Evolutionary conservation across 2,329 filamentous ascomycete genomes (phyloP).

Genomic region (Drechslera avenae): DNA sequence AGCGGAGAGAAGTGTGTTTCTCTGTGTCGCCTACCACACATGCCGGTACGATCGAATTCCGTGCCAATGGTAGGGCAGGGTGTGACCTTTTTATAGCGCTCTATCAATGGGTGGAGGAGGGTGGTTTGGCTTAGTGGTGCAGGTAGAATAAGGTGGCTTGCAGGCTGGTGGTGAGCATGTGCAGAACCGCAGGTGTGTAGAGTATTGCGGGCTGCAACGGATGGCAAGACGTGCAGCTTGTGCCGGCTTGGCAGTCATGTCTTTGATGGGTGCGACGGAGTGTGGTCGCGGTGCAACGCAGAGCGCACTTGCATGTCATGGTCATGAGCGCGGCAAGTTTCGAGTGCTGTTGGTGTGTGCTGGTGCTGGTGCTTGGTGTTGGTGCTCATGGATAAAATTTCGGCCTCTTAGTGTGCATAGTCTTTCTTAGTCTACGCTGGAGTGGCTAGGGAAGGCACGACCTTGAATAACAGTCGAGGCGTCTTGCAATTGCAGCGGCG

Average conservation of each 20-base stretch:
- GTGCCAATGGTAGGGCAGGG: conserved; percentile 26
- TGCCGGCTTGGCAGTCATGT: conserved; percentile 21
- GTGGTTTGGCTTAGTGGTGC: conserved; percentile 17
- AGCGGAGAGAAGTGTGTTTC: conserved; percentile 27
- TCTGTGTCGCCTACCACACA: conserved; percentile 29
- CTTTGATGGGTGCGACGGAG: conserved; percentile 2
- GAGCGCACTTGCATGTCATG: conserved; percentile 10
- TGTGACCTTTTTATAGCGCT: conserved; percentile 32
- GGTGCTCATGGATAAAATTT: too few species aligned
- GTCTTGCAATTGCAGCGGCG: too few species aligned
- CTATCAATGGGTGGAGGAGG: conserved; percentile 15
- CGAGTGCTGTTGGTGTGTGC: neutral
- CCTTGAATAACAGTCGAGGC: too few species aligned
- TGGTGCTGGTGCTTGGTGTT: too few species aligned
- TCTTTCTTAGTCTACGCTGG: too few species aligned
- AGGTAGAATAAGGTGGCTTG: conserved; percentile 31
- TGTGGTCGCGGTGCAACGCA: neutral
- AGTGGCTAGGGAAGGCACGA: too few species aligned
- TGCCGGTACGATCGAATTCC: conserved; percentile 14
- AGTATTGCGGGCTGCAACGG: conserved; percentile 14
- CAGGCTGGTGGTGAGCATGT: conserved; percentile 13
- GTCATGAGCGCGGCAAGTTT: conserved; percentile 1
- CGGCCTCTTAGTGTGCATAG: too few species aligned
- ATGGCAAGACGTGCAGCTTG: conserved; percentile 8
- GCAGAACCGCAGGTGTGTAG: conserved; percentile 1